Base-by-base conservation (phyloP, 2,329 filamentous ascomycete species). In the Xylariaceae sp. region DNA sequence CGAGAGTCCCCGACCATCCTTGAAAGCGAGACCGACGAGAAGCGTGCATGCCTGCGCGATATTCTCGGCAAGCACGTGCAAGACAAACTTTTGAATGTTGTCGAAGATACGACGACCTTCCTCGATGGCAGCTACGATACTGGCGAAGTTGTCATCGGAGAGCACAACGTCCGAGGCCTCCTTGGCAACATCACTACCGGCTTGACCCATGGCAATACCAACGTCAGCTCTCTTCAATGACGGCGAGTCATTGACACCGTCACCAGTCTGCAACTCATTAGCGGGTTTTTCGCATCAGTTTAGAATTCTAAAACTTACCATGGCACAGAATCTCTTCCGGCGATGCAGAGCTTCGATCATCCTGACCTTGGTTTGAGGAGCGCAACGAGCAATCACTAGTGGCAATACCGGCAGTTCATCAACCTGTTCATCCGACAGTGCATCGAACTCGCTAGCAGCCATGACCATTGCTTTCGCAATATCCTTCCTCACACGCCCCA, bases 291-390 rank as follows among this genome's bases (percentile, higher is more conserved):
- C 81, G 32, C 9, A 4, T n/a, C n/a, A n/a, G n/a, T n/a, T 15
- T 9, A 38, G 12, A 18, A 8, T 13, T 11, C 22, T n/a, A n/a
- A 19, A 7, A 53, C 59, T 39, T 56, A 66, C 65, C 82, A 87
- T 87, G 29, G 83, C 83, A 38, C 76, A 80, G 60, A 83, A 87
- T 36, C 68, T 72, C 36, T 73, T 72, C 19, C 83, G 75, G 19
- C 83, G 73, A 59, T 86, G 83, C 11, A 87, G 72, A 13, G 83
- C 82, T 48, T 85, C 80, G 48, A 87, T 85, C 83, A 87, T 87
- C 41, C 83, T 74, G 15, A 85, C 81, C 60, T 87, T 87, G 11
- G 83, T 87, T 39, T 77, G 73, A 1, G 84, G 83, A 3, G 81
- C 79, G 53, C 83, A 87, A 19, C 83, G 73, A 28, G 83, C 82